A percentile compares a stretch with the other conserved stretches of the same genome.
Evolutionary conservation across 257 asterid species (phyloP).

Genomic region (Voacanga thouarsii): DNA sequence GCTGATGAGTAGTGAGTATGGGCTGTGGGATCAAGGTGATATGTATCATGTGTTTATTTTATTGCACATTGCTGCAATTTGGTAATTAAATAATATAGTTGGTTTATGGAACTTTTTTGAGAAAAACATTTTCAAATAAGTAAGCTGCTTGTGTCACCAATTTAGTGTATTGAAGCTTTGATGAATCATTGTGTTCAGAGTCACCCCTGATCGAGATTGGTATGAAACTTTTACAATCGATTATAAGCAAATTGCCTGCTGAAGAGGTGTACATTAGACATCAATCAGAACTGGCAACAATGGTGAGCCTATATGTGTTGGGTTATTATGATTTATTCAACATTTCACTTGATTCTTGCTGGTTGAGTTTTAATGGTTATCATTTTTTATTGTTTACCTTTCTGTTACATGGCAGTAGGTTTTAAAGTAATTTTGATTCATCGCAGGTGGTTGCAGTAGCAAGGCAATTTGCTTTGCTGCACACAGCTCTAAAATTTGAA

Average conservation of each 20-base stretch:
- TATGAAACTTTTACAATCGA: conserved; percentile 62
- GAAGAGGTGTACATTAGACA: conserved; percentile 44
- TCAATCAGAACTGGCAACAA: conserved; percentile 56
- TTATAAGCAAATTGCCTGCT: conserved; percentile 60
- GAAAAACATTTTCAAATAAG: not conserved
- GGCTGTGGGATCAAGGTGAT: not conserved
- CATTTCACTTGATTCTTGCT: not conserved
- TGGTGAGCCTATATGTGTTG: conserved; percentile 44
- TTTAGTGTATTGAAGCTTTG: conserved; percentile 16
- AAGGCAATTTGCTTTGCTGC: conserved; percentile 74
- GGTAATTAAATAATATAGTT: not conserved
- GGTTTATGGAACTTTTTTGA: not conserved
- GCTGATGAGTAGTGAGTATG: not conserved
- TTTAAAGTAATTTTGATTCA: not conserved
- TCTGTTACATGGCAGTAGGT: not conserved
- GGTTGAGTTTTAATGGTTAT: not conserved
- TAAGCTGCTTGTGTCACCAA: not conserved
- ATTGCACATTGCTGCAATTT: not conserved
- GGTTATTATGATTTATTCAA: conserved; percentile 14
- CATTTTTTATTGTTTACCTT: not conserved
- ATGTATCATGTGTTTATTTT: not conserved
- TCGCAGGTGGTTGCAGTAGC: conserved; percentile 76
- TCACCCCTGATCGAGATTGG: conserved; percentile 62
- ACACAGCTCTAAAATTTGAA: conserved; percentile 77
- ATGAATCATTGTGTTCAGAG: conserved; percentile 34